Base-by-base conservation (phyloP, 371 early-diverging fungal genomes). In the Mucor mucedo region DNA sequence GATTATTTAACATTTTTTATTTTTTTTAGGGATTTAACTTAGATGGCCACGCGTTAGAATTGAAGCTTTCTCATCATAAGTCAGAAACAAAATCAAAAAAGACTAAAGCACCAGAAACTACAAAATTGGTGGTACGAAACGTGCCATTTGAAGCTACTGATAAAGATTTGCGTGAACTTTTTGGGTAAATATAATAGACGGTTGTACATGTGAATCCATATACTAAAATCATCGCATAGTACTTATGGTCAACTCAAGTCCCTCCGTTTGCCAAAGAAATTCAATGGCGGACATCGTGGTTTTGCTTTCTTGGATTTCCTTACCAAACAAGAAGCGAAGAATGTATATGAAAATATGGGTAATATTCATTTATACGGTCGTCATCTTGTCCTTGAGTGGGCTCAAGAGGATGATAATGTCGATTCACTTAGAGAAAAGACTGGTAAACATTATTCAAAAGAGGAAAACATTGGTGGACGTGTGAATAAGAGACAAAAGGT, bases 301-400 rank as follows among this genome's bases (percentile, higher is more conserved):
- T 99, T 99, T 79, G 96, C 95, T 47, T 99, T 99, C 85, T 87
- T 99, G 68, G 98, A 98, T 68, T 95, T 97, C 75, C 79, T 95
- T 56, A 95, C 97, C 4, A 89, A 91, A 62, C 94, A 95, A 69
- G 96, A 95, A 69, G 98, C 98, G 38, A 84, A 91, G 75, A 87
- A 89, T 62, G 98, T 95, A n/a, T 90, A 91, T 70, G 90, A 93
- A 53, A 82, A 92, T 28, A 89, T 99, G 76, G 79, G 84, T 45
- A 90, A 88, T 72, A 98, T 99, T 40, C 99, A 99, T 85, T 89
- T 99, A 84, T 98, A 98, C 70, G 99, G 99, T 41, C 90, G 99
- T 59, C 97, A 97, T 68, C 74, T 99, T 73, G 98, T 99, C 9
- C 76, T 99, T 38, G 97, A 98, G 77, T 98, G 93, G 92, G 98